Evolutionary conservation across 2,329 filamentous ascomycete species (phyloP), one percentile per base, ranked within the genome.

Genomic region (Corniculantispora saksenae): DNA sequence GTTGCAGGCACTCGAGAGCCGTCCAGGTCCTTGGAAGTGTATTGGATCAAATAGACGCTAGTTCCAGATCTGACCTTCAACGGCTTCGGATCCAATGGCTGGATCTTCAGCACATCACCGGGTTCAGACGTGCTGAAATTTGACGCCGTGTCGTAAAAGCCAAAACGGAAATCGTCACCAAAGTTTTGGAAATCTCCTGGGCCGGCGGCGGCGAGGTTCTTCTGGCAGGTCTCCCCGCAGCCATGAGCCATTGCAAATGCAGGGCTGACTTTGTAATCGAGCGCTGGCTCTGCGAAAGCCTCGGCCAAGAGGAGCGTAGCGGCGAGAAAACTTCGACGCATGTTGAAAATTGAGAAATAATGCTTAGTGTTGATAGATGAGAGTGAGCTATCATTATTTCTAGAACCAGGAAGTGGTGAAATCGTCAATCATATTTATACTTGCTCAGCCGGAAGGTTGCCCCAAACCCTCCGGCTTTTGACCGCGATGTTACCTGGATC

Each of bases 31-130:
- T 61, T 23, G 4, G 68, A 67, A 23, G 65, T 66, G 50, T 69
- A 70, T 25, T 70, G 69, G 38, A 70, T 48, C 40, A 60, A 60
- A 35, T 60, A 69, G 17, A 63, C 58, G 2, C 61, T 61, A 3
- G 63, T 66, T 43, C 66, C 66, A 23, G 55, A 50, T 19, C 57
- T 60, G 45, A 69, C 54, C 5, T 60, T 55, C 23, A 67, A 38
- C 3, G 40, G 10, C 15, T 19, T 29, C 2, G 66, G 35, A 29
- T 70, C 60, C 23, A 67, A 47, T 9, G 66, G 55, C 53, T 65
- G 40, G 25, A 69, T 35, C 35, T 68, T 68, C n/a, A 70, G 62
- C 19, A 69, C 19, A 32, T 67, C 64, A 25, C 69, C 66, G 6
- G 65, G 65, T 43, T 62, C 8, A n/a, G 53, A 32, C 2, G 29